Conservation (phyloP, 352 stramenopile species). For the Phytophthora idaei region DNA sequence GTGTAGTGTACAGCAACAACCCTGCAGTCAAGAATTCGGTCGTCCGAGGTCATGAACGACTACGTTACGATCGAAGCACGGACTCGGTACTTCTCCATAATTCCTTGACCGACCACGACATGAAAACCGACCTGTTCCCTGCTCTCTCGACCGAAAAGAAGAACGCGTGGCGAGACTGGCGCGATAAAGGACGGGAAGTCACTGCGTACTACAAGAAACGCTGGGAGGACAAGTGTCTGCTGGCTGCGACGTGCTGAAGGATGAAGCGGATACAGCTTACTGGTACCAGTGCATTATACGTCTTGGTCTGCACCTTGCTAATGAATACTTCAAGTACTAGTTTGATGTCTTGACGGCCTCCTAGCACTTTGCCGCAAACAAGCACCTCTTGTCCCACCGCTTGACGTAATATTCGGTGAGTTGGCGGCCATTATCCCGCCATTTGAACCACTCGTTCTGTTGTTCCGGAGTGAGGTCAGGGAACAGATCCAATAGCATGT, state of each 20-base stretch:
- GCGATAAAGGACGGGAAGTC: conserved; percentile 34
- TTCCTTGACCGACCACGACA: conserved; percentile 40
- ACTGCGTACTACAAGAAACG: conserved; percentile 52
- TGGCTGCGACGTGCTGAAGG: conserved; percentile 12
- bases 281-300: conserved; percentile 6
- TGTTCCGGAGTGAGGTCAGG: conserved; percentile 24
- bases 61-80: conserved; percentile 40
- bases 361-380: conserved; percentile 26
- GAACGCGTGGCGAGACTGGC: conserved; percentile 21
- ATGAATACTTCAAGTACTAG: conserved; percentile 1
- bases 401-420: conserved; percentile 63
- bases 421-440: conserved; percentile 35
- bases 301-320: conserved; percentile 8
- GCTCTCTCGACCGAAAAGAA: conserved; percentile 4
- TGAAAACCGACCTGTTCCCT: conserved; percentile 39
- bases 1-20: conserved; percentile 58
- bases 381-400: conserved; percentile 48
- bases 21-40: conserved; percentile 45
- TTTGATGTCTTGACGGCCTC: neutral
- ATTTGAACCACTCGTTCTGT: conserved; percentile 20
- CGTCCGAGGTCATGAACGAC: conserved; percentile 41
- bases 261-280: neutral
- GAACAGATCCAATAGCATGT: conserved; percentile 43
- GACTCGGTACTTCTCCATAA: conserved; percentile 41
- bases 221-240: conserved; percentile 39